Base-by-base conservation (phyloP, 2,329 filamentous ascomycete genomes). In the Aspergillus bombycis region DNA sequence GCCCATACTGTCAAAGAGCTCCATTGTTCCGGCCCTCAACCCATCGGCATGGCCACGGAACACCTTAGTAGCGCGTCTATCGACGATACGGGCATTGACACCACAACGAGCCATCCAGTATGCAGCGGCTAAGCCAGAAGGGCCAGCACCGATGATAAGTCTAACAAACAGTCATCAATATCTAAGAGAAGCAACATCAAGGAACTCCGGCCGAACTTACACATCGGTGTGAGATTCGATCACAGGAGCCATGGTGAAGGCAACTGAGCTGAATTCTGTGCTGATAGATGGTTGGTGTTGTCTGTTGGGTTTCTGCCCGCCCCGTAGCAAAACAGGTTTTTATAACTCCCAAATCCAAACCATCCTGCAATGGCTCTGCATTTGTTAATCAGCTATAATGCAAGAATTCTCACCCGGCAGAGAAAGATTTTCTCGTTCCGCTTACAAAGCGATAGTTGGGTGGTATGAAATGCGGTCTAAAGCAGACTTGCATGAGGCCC, bases 1-100 rank as follows among this genome's bases (percentile, higher is more conserved):
- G 1, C 87, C 89, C 68, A 92, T 89, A 62, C 86, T 88, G 68
- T 92, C 88, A 61, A 92, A 86, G 14, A 92, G 89, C 75, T 70
- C 67, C n/a, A 65, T 45, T 23, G 67, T 68, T 32, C 64, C 62
- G 26, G 62, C 60, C 32, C 64, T 60, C 43, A 67, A 52, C 9
- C 64, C 61, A 61, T 69, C 63, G 9, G 69, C 69, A 59, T 74
- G 71, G 26, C 73, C 71, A 26, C 66, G 62, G 45, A 69, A 65
- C 50, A 75, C 67, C 67, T 80, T 80, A 2, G 72, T 77, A 2
- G 72, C 75, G 63, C 79, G 72, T 62, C 82, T 81, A 65, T 83
- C 81, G 23, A 86, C 71, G 34, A 86, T 81, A 26, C 81, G 75
- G 10, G 82, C 79, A 11, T 79, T 80, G 63, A 86, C 79, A 21